Base-by-base conservation (phyloP, 2,329 filamentous ascomycete species). In the Calonectria fujianensis region DNA sequence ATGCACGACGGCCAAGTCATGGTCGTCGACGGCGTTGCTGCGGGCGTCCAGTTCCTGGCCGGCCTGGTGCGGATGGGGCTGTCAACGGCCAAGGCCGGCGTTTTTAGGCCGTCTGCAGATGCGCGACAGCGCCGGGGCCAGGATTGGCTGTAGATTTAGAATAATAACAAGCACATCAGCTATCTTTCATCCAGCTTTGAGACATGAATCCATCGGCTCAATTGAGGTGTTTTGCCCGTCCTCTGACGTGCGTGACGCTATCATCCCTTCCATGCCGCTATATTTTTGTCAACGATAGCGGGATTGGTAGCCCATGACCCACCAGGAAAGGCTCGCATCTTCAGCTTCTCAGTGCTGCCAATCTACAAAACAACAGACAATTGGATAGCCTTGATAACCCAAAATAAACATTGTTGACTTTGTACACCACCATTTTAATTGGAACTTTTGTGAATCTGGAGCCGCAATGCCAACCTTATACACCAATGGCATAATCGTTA, bases 1-100 rank as follows among this genome's bases (percentile, higher is more conserved):
- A 69, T 69, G 67, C n/a, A 61, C 10, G 37, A 69, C 29, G 52
- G 54, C 50, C 39, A 69, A 37, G 54, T 37, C 39, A 69, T 69
- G 67, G 54, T 69, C 7, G 51, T 69, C 31, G 67, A 69, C 37
- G 67, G 67, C 51, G 52, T 69, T 9, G 67, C 48, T 1, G 54
- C 51, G 16, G 67, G 67, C 13, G 67, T 69, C 16, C 67, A 69
- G 11, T 59, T 69, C 29, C 39, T 69, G 29, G 67, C 50, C 24
- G 37, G 48, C 2, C 67, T 69, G 8, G 67, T 69, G 37, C n/a
- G 67, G 3, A 29, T 41, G 29, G 52, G 67, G 11, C 37, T 69
- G 6, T 45, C 45, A 18, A 68, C 65, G 32, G 65, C 65, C 35
- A 68, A 68, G 65, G 35, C 31, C 27, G 65, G 65, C 6, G 45